Percentiles rank a stretch among this genome's conserved stretches.
Conservation (phyloP, 345 rosid species). For the Acer negundo region DNA sequence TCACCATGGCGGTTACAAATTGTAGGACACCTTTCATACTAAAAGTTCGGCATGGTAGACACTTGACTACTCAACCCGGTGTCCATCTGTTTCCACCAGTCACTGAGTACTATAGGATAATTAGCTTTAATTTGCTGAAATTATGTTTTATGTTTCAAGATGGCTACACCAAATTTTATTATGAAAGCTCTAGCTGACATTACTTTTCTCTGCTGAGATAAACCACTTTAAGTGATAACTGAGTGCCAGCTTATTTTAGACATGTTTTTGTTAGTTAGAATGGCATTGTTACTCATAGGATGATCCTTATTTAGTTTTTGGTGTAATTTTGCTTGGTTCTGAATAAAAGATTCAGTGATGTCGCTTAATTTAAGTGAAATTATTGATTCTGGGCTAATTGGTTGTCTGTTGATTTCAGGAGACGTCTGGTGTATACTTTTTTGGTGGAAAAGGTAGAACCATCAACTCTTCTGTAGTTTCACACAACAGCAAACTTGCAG, state of each 20-base stretch:
- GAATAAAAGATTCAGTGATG: not conserved
- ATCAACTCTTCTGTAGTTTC: slow-evolving; percentile 60
- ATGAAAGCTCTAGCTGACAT: not conserved
- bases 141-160: not conserved
- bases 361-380: not conserved
- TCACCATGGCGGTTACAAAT: not conserved
- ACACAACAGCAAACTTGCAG: slow-evolving; percentile 44
- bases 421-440: slow-evolving; percentile 69
- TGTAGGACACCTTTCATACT: not conserved
- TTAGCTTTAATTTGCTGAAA: not conserved
- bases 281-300: not conserved
- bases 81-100: not conserved
- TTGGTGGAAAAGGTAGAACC: slow-evolving; percentile 77
- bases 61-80: not conserved
- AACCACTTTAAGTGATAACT: not conserved
- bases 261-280: not conserved
- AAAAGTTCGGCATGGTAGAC: not conserved
- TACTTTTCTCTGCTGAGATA: not conserved
- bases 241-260: not conserved
- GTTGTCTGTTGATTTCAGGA: slow-evolving; percentile 46
- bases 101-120: not conserved
- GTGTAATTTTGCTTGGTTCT: not conserved
- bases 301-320: not conserved
- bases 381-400: not conserved
- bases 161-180: not conserved